phyloP scores from a whole-genome alignment of 2,329 filamentous ascomycete genomes.

The Calonectria hawksworthii region DNA sequence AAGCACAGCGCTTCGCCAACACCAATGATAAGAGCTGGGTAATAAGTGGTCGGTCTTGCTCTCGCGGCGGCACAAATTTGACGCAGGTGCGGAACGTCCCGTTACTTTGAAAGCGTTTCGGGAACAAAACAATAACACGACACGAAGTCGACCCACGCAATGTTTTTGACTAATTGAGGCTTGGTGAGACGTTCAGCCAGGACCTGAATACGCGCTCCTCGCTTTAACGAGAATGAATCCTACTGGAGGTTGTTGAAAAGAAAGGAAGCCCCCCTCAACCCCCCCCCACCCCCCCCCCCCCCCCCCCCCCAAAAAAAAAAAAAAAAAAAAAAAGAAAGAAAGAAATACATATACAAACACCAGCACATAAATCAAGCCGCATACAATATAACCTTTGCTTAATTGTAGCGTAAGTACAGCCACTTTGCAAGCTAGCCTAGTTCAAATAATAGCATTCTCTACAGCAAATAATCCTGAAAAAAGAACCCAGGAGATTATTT shows the following conservation, averaged over 20 bases:
- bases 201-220: background rate
- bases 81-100: conserved; percentile 43
- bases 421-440: too few relatives aligned
- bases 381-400: too few relatives aligned
- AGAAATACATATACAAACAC: background rate
- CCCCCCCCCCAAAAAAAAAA: too few relatives aligned
- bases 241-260: background rate
- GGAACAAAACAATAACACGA: conserved; percentile 29
- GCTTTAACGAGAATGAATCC: background rate
- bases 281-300: too few relatives aligned
- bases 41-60: background rate
- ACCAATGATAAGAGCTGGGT: background rate
- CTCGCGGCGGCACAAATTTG: conserved; percentile 6
- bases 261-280: background rate
- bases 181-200: background rate
- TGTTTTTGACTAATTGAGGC: background rate
- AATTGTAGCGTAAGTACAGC: too few relatives aligned
- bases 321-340: too few relatives aligned
- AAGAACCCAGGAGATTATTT: too few relatives aligned
- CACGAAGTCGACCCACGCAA: background rate
- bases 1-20: background rate
- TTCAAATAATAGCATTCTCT: too few relatives aligned
- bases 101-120: conserved; percentile 25
- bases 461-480: too few relatives aligned
- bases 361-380: background rate